Evolutionary conservation across 768 basidiomycete species (phyloP), one percentile per base, ranked within the genome.

Genomic region (Auricularia sp.): DNA sequence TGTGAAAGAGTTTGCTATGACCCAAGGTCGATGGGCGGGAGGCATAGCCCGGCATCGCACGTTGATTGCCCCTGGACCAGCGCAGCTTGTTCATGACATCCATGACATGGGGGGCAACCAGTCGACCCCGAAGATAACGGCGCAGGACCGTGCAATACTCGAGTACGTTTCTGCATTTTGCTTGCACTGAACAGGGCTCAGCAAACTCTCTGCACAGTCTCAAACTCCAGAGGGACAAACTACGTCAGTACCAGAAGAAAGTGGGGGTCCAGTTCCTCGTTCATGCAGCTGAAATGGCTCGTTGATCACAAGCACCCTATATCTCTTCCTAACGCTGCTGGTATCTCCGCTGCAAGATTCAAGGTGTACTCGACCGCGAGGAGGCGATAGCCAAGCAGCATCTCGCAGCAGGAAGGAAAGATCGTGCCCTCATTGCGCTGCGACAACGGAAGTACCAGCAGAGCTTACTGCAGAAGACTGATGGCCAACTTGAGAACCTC

Each of bases 381-480:
- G 85, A 91, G 69, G 86, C 85, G 68, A 93, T 98, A 65, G 97
- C 97, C 23, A 91, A 84, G 74, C 78, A 84, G 58, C 89, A 94
- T 66, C 80, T 99, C 82, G 81, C 34, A 79, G 81, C 7, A 94
- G 94, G 2, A 83, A 91, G n/a, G 74, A 95, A 93, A 76, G 88
- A 92, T 65, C 82, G 91, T 39, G 97, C 97, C 3, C 74, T 93
- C 64, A 84, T 90, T 67, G 93, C 97, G 1, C 79, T 99, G 56
- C 84, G 97, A 64, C 84, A 88, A 70, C 83, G 92, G 66, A 98
- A 98, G 76, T 98, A 97, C 72, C 97, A 98, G 71, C 91, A 98
- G 72, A 80, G 86, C 64, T 77, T 99, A 42, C 78, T 99, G 18
- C 68, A 79, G 12, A 95, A 91, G 81, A 98, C 97, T 0, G 96